Evolutionary conservation across 805 yeast species (phyloP).

Genomic region (Saturnispora saitoi): DNA sequence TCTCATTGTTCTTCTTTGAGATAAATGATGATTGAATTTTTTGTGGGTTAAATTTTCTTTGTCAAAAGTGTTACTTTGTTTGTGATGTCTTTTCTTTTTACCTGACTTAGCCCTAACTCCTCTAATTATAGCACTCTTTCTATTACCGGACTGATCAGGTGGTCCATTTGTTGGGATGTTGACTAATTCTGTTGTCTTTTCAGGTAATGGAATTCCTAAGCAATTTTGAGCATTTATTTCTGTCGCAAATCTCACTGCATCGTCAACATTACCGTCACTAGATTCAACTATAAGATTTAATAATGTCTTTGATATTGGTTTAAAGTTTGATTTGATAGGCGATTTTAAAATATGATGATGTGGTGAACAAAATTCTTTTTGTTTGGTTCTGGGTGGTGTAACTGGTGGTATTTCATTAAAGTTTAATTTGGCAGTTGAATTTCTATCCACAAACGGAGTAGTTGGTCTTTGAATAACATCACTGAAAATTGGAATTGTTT

Average conservation of each 20-base stretch:
- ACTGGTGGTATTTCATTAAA: neutral
- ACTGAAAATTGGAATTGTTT: slow-evolving; percentile 3
- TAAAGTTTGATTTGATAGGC: slow-evolving; percentile 29
- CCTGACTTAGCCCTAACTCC: slow-evolving; percentile 25
- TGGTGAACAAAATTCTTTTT: slow-evolving; percentile 31
- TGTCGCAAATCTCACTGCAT: slow-evolving; percentile 63
- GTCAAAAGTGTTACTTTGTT: neutral
- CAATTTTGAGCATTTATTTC: slow-evolving; percentile 56
- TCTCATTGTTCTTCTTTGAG: slow-evolving; percentile 4
- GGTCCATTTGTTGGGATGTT: slow-evolving; percentile 43
- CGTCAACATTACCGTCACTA: slow-evolving; percentile 49
- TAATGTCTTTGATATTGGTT: slow-evolving; percentile 22
- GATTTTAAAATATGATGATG: slow-evolving; percentile 18
- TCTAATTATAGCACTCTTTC: slow-evolving; percentile 30
- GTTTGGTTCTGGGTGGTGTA: neutral
- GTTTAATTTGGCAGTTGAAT: neutral
- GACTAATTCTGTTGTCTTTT: slow-evolving; percentile 46
- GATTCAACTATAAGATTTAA: slow-evolving; percentile 50
- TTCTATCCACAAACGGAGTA: neutral
- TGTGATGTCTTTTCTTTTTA: neutral
- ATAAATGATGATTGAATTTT: slow-evolving; percentile 6
- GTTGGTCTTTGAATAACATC: slow-evolving; percentile 1
- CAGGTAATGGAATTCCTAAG: slow-evolving; percentile 56
- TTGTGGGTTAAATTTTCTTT: neutral
- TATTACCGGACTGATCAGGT: slow-evolving; percentile 20